phyloP scores from a whole-genome alignment of 2,329 filamentous ascomycete species.

The Penicillium sp. region DNA sequence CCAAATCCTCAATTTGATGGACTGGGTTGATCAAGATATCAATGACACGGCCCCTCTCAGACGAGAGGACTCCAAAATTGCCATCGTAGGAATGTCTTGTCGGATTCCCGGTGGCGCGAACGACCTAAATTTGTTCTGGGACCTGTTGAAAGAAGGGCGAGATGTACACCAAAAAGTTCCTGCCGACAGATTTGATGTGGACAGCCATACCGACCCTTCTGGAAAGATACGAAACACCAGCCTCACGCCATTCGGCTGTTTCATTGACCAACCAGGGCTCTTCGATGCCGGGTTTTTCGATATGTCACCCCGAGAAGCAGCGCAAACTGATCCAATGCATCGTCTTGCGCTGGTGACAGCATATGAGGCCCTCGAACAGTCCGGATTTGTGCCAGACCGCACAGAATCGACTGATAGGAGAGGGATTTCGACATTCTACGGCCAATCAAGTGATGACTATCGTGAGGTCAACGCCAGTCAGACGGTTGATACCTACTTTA shows the following conservation, averaged over 20 bases:
- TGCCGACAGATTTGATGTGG: constrained; percentile 35
- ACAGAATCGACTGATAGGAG: constrained; percentile 48
- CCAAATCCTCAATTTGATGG: neutral
- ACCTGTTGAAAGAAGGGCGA: constrained; percentile 33
- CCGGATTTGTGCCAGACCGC: constrained; percentile 53
- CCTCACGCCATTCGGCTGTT: constrained; percentile 37
- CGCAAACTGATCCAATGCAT: constrained; percentile 67
- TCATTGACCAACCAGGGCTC: constrained; percentile 38
- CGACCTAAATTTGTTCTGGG: constrained; percentile 35
- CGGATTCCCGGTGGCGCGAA: constrained; percentile 17
- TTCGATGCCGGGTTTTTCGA: constrained; percentile 47
- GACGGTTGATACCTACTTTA: neutral
- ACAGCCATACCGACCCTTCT: constrained; percentile 36
- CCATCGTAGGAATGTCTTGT: constrained; percentile 12
- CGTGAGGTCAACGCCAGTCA: constrained; percentile 20
- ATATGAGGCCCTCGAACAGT: constrained; percentile 78
- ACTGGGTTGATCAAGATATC: neutral
- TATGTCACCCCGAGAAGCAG: constrained; percentile 62
- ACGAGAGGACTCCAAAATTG: neutral
- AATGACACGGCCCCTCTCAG: neutral
- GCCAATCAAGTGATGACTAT: constrained; percentile 66
- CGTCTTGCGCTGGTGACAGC: constrained; percentile 72
- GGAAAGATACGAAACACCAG: constrained; percentile 37
- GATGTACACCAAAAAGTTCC: constrained; percentile 35
- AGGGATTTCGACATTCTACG: constrained; percentile 68